Conservation (phyloP, 108 stramenopile species). For the Pseudonitzschia multiseries region DNA sequence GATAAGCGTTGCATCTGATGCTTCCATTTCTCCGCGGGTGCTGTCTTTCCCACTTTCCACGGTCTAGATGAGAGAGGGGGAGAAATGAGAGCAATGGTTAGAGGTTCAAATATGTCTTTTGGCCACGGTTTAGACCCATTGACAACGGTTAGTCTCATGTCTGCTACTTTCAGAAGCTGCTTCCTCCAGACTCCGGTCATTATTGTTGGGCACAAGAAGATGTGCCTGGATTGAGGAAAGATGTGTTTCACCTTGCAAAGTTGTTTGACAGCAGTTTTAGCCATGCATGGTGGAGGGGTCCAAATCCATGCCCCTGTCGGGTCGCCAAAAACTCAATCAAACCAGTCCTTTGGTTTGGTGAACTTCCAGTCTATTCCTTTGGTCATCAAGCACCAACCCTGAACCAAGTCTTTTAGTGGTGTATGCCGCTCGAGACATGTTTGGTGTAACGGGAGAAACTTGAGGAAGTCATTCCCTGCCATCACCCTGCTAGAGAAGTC, state of each 20-base stretch:
- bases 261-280: slow-evolving; percentile 32
- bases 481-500: too few relatives aligned
- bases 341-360: slow-evolving; percentile 27
- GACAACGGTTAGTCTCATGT: slow-evolving; percentile 21
- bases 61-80: too few relatives aligned
- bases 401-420: slow-evolving; percentile 23
- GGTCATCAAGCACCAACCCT: background rate
- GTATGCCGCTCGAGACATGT: slow-evolving; percentile 30
- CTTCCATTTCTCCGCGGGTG: slow-evolving; percentile 12
- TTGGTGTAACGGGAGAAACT: slow-evolving; percentile 30
- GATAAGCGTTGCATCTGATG: slow-evolving; percentile 35
- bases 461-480: too few relatives aligned
- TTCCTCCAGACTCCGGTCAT: slow-evolving; percentile 45
- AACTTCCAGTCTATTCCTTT: background rate
- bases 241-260: slow-evolving; percentile 32
- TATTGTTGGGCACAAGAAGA: slow-evolving; percentile 41
- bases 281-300: slow-evolving; percentile 36
- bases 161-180: slow-evolving; percentile 19
- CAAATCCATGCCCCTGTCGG: slow-evolving; percentile 23
- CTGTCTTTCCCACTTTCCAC: slow-evolving; percentile 27
- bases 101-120: slow-evolving; percentile 31
- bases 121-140: slow-evolving; percentile 26
- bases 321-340: background rate
- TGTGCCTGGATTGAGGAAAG: slow-evolving; percentile 26
- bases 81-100: slow-evolving; percentile 30